A percentile compares a stretch with the other conserved stretches of the same genome.
These are phyloP conservation scores for Coleophoma cylindrospora DNA, from an alignment of 2,329 filamentous ascomycete genomes.

Conservation along the genomic window DNA sequence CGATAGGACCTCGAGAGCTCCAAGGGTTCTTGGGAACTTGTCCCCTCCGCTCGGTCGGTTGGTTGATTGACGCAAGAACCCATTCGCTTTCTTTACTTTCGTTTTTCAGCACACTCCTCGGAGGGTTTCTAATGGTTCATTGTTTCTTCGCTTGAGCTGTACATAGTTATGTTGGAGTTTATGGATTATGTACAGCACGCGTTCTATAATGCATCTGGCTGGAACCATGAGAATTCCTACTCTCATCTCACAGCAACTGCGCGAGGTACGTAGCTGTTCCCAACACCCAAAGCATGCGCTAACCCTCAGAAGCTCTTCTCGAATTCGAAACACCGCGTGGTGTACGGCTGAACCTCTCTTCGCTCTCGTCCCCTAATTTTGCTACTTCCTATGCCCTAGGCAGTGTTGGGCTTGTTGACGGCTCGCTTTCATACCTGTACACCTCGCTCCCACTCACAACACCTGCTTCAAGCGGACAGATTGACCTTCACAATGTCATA, in stretches of 20 bases:
- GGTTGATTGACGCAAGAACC: neutral
- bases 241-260: constrained; percentile 78
- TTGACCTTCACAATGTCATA: constrained; percentile 73
- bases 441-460: constrained; percentile 73
- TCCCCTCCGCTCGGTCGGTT: neutral
- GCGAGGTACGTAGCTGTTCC: constrained; percentile 51
- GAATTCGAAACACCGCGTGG: constrained; percentile 85
- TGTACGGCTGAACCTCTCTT: constrained; percentile 80
- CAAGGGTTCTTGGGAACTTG: neutral
- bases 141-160: constrained; percentile 9
- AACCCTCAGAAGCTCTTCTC: constrained; percentile 59
- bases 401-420: constrained; percentile 86
- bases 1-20: neutral
- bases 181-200: constrained; percentile 95
- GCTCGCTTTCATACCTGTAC: constrained; percentile 95
- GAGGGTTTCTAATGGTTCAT: too few species aligned
- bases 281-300: constrained; percentile 5
- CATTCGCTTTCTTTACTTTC: neutral
- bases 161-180: constrained; percentile 74
- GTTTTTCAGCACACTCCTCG: too few species aligned
- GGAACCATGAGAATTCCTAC: constrained; percentile 92
- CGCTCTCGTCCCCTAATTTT: constrained; percentile 87
- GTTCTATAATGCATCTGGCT: constrained; percentile 81
- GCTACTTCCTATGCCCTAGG: constrained; percentile 91
- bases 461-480: constrained; percentile 65